Evolutionary conservation across 352 stramenopile genomes (phyloP), one percentile per base, ranked within the genome.

Genomic region (Pythium plurisporium): DNA sequence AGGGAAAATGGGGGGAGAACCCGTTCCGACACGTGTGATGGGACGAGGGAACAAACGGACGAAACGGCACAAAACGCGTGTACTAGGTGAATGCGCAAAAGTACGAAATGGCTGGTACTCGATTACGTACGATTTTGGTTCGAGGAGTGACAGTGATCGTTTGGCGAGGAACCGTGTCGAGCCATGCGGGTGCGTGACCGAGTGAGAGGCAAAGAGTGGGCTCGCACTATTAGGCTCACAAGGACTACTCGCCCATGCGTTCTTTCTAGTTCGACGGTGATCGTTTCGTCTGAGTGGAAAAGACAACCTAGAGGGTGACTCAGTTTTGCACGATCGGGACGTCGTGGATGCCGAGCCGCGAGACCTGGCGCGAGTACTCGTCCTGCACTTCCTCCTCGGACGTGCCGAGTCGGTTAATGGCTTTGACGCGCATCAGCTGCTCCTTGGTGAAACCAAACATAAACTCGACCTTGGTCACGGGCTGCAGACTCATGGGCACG

Each of bases 361-460:
- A 77, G 8, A 74, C 55, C 15, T 60, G 65, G 25, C 60, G 59
- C 43, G 58, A 69, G 45, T 71, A 73, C 38, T 70, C 62, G 57
- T 78, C 70, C 37, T 72, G 45, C 22, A 78, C 65, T 47, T 78
- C 70, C 33, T 69, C 37, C 45, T 78, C 70, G 38, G 46, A 63
- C 30, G 70, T 78, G 14, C 70, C 70, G 8, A 78, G 58, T 11
- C 46, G 55, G 26, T 74, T 72, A 6, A 78, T 62, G 29, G 70
- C 70, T 33, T 78, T 78, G 45, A 67, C 65, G 19, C 70, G 70
- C 41, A 62, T 27, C 30, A 78, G 34, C 58, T 78, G 70, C 50
- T 78, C 66, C 19, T 46, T 51, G 0, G 59, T 68, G 45, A 78
- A 78, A 26, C 70, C 70, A 40, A 78, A 69, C 34, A 78, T 62